Evolutionary conservation across 2,329 filamentous ascomycete genomes (phyloP), one percentile per base, ranked within the genome.

Genomic region (Cordyceps fumosorosea): DNA sequence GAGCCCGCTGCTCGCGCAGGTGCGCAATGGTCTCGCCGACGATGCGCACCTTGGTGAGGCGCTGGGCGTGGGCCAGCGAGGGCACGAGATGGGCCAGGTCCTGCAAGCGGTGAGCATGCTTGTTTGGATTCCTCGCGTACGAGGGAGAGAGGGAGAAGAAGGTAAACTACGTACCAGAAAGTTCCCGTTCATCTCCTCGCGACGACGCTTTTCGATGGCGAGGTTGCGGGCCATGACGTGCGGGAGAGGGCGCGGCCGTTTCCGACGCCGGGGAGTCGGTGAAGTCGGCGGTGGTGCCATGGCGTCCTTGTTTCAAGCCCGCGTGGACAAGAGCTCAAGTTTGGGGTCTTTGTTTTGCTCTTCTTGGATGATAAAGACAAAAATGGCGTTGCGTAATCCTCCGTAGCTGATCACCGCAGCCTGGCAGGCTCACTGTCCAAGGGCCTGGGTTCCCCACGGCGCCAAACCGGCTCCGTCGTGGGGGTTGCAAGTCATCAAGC

Each of bases 31-130:
- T 44, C 22, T 60, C 22, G 48, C 26, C n/a, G n/a, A 60, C 56
- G 22, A 60, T 60, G 29, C 42, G 56, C 37, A 60, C 56, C 44
- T 60, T 60, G 45, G 56, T 52, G 20, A 60, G 56, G 14, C 56
- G 56, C 34, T 53, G 47, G 3, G 56, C 16, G 22, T 51, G 24
- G 16, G 56, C 56, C 6, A 60, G 47, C 2, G 47, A 52, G 10
- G 56, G 56, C 32, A 60, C 56, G 20, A 60, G 48, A 52, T 37
- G 26, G 18, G 56, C 56, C 14, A 60, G 37, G 22, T 60, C 56
- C 56, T 60, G 40, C 16, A 16, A n/a, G n/a, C n/a, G n/a, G 14
- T 7, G 37, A 40, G 37, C 10, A 5, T 8, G 14, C 5, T 11
- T 12, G 37, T 40, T 40, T 5, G 34, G 34, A 37, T 6, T 29